phyloP scores from a whole-genome alignment of 208 protist genomes.

The Trypanosomatidae sp. region DNA sequence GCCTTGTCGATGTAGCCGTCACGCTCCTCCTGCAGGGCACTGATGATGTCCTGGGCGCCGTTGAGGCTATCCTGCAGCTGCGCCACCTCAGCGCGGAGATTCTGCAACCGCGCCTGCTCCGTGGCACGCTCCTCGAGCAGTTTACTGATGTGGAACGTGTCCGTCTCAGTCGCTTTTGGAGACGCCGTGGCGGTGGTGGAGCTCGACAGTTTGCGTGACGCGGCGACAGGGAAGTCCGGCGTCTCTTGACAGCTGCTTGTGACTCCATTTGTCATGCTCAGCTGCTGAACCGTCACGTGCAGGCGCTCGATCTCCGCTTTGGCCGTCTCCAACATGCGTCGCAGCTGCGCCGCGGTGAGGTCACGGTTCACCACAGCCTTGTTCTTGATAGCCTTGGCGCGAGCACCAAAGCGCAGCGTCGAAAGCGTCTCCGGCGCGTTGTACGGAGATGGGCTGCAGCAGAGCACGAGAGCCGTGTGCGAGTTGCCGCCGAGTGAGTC shows the following conservation, averaged over 20 bases:
- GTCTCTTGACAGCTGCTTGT: background rate
- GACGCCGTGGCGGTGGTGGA: constrained; percentile 5
- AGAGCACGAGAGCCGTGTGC: constrained; percentile 88
- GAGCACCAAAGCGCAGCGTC: constrained; percentile 83
- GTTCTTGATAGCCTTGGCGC: constrained; percentile 88
- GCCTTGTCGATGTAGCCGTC: constrained; percentile 33
- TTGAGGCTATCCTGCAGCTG: constrained; percentile 47
- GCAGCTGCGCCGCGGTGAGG: constrained; percentile 72
- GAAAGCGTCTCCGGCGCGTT: constrained; percentile 90
- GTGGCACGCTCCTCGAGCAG: constrained; percentile 42
- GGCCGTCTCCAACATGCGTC: constrained; percentile 67
- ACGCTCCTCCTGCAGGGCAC: constrained; percentile 44
- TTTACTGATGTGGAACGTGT: constrained; percentile 23
- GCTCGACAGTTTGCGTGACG: constrained; percentile 17
- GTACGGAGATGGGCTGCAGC: constrained; percentile 76
- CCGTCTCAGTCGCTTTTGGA: background rate
- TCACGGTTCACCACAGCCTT: constrained; percentile 78
- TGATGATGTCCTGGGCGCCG: constrained; percentile 37
- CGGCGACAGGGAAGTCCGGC: constrained; percentile 2
- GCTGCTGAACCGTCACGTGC: constrained; percentile 26
- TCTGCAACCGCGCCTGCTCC: constrained; percentile 40
- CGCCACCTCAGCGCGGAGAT: constrained; percentile 34
- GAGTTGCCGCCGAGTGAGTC: constrained; percentile 91
- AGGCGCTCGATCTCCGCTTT: constrained; percentile 65
- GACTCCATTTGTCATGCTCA: constrained; percentile 2